Evolutionary conservation across 2,329 filamentous ascomycete genomes (phyloP), one percentile per base, ranked within the genome.

Genomic region (Xylariaceae sp.): DNA sequence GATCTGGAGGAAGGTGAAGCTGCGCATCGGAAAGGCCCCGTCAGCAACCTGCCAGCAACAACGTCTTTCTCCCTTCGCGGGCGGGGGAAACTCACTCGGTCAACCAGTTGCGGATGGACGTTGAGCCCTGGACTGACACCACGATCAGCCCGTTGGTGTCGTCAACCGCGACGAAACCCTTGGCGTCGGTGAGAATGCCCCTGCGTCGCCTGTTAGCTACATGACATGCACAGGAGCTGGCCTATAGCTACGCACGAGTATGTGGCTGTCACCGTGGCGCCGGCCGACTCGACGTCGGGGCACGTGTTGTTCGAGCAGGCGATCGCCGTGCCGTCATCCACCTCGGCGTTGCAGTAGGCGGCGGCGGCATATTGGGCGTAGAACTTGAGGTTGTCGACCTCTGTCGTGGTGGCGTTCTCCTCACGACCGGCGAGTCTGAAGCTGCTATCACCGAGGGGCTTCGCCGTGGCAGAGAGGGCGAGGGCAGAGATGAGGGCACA

Each of bases 61-160:
- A n/a, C n/a, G n/a, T n/a, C n/a, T n/a, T n/a, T n/a, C n/a, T n/a
- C n/a, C n/a, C n/a, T n/a, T n/a, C n/a, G 18, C n/a, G 27, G 8
- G n/a, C 12, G 28, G 25, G 5, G 9, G 27, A 19, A 17, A 48
- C 53, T 50, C 30, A 48, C 47, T 83, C 70, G 33, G 72, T 64
- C 21, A 23, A 23, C 66, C 68, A 81, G 64, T 83, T 83, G 32
- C 67, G 66, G 39, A 79, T 45, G 27, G 70, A 74, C 38, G 57
- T 55, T 31, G 70, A 73, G 44, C 80, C 80, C 25, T 76, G 70
- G 57, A 79, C 65, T 19, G 74, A 64, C 26, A 80, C 52, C 30
- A 83, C 70, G 38, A 83, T 75, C 37, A 73, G 60, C 35, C 63
- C 45, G 42, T 62, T 65, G 16, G 50, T 51, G 13, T 59, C 42